Evolutionary conservation across 2,329 filamentous ascomycete genomes (phyloP).

Genomic region (Monilinia fructicola): DNA sequence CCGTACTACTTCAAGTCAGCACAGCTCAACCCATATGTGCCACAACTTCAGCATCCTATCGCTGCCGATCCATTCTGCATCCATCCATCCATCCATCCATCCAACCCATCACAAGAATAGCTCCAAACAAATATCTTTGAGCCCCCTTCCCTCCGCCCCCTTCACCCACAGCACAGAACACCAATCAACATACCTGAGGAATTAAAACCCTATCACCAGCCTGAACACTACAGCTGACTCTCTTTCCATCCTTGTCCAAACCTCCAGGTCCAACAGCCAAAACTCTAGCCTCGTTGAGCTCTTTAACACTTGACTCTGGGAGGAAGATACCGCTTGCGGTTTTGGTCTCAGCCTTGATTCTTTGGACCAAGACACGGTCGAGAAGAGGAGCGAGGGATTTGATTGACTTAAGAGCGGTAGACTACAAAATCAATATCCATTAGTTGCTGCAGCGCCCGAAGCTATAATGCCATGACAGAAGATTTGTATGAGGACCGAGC

Average conservation of each 20-base stretch:
- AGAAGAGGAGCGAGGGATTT: slow-evolving; percentile 92
- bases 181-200: slow-evolving; percentile 68
- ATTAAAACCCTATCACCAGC: slow-evolving; percentile 93
- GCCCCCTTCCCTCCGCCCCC: neutral
- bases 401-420: slow-evolving; percentile 86
- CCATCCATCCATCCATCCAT: slow-evolving; percentile 13
- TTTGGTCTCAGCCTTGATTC: slow-evolving; percentile 95
- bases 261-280: slow-evolving; percentile 90
- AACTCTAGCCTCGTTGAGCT: slow-evolving; percentile 96
- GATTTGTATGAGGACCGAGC: neutral
- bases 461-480: neutral
- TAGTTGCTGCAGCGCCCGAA: neutral
- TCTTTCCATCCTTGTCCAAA: slow-evolving; percentile 84
- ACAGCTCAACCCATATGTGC: slow-evolving; percentile 9
- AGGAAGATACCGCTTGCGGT: slow-evolving; percentile 97
- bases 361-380: slow-evolving; percentile 97
- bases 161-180: neutral
- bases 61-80: neutral
- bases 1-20: slow-evolving; percentile 65
- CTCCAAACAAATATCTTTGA: slow-evolving; percentile 13
- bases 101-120: slow-evolving; percentile 1
- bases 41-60: neutral
- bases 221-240: slow-evolving; percentile 77
- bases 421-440: slow-evolving; percentile 43
- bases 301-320: slow-evolving; percentile 94